phyloP scores from a whole-genome alignment of 495 filamentous ascomycete genomes.

The Penicillium maclennaniae region DNA sequence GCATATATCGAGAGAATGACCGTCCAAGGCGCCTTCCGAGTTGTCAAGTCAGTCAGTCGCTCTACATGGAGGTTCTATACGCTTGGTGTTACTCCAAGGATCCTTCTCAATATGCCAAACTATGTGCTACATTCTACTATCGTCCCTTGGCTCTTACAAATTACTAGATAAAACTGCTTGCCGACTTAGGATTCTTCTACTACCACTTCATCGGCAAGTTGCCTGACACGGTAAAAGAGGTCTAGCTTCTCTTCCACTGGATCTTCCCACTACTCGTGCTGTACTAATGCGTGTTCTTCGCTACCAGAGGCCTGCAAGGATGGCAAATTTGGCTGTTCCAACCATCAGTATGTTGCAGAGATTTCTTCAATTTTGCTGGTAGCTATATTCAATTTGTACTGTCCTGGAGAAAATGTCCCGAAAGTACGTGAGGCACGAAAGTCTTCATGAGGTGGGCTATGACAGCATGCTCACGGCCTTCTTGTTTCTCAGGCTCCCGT shows the following conservation, averaged over 20 bases:
- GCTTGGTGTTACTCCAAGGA: no score
- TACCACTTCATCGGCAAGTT: slow-evolving; percentile 63
- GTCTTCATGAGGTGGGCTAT: slow-evolving; percentile 66
- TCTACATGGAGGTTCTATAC: no score
- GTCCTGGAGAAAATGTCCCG: slow-evolving; percentile 36
- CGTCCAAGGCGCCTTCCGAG: no score
- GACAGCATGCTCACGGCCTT: slow-evolving; percentile 69
- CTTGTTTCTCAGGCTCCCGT: slow-evolving; percentile 57
- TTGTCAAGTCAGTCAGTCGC: no score
- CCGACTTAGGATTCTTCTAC: slow-evolving; percentile 70
- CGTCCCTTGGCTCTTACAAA: no score
- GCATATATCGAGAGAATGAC: no score
- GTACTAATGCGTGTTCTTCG: slow-evolving; percentile 47
- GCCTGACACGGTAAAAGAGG: slow-evolving; percentile 58
- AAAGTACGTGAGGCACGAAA: slow-evolving; percentile 43
- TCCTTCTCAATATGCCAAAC: no score
- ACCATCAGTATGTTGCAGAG: slow-evolving; percentile 39
- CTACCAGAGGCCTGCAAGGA: slow-evolving; percentile 46
- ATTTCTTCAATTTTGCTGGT: background rate
- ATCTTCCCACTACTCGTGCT: slow-evolving; percentile 60
- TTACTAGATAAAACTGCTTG: slow-evolving; percentile 69
- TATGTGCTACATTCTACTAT: no score
- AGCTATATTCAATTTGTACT: background rate
- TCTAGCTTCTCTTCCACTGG: slow-evolving; percentile 48
- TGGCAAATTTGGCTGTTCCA: slow-evolving; percentile 38